Conservation (phyloP, 331 rosid genomes). For the Malus hybrid region DNA sequence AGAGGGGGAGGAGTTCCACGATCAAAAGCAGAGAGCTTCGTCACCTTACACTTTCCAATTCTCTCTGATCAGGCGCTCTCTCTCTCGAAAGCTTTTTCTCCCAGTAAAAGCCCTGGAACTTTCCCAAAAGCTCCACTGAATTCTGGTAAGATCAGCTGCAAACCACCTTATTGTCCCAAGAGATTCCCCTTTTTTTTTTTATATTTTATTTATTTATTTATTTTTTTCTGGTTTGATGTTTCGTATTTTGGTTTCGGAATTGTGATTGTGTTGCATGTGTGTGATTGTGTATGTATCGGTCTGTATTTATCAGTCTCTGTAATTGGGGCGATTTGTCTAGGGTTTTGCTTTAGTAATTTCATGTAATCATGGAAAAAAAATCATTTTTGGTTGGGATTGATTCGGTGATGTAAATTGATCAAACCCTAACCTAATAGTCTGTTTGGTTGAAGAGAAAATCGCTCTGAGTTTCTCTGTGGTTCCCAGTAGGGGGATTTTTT, state of each 20-base stretch:
- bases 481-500: neutral
- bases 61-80: neutral
- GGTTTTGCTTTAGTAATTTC: conserved; percentile 11
- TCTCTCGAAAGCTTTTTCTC: neutral
- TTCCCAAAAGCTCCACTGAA: conserved; percentile 8
- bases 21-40: neutral
- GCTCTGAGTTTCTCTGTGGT: neutral
- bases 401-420: conserved; percentile 2
- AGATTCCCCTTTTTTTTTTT: neutral
- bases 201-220: neutral
- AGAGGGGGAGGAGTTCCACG: neutral
- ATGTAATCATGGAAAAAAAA: neutral
- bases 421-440: neutral
- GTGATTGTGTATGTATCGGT: neutral
- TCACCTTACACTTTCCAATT: neutral
- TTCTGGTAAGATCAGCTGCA: conserved; percentile 32
- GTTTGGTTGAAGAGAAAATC: neutral
- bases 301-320: neutral
- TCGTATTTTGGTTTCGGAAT: neutral
- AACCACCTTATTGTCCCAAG: neutral
- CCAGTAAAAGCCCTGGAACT: neutral
- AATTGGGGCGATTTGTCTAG: conserved; percentile 12
- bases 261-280: conserved; percentile 2
- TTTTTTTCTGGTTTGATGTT: neutral
- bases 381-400: neutral